Percentiles rank a stretch among this genome's conserved stretches.
Evolutionary conservation across 2,329 filamentous ascomycete genomes (phyloP).

Genomic region (Penicillium sp.): DNA sequence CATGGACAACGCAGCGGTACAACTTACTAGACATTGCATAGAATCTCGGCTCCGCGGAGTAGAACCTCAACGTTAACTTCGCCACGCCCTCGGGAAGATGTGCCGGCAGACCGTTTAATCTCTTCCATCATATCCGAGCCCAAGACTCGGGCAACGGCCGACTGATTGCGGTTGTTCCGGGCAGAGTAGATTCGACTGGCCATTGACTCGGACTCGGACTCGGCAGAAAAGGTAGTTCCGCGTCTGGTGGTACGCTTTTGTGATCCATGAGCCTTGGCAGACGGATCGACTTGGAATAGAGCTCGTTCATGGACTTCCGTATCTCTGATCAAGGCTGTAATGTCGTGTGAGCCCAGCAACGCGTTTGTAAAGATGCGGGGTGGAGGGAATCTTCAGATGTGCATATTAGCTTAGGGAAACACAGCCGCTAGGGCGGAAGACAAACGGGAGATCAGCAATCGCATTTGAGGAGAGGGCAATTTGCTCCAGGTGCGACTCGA

Average conservation of each 20-base stretch:
- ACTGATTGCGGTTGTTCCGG: conserved; percentile 64
- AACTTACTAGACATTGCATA: conserved; percentile 77
- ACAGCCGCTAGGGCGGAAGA: not conserved
- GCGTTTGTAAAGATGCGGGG: conserved; percentile 97
- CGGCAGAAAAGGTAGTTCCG: conserved; percentile 50
- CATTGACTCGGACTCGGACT: conserved; percentile 41
- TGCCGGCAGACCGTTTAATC: conserved; percentile 62
- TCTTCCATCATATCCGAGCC: conserved; percentile 83
- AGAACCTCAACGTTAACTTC: conserved; percentile 86
- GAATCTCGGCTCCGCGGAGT: conserved; percentile 81
- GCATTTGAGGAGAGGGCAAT: conserved; percentile 73
- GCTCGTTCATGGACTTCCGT: conserved; percentile 93
- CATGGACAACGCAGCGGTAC: not conserved
- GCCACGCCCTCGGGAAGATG: conserved; percentile 55
- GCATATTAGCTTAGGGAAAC: conserved; percentile 11
- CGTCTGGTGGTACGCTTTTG: conserved; percentile 48
- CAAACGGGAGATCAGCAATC: conserved; percentile 72
- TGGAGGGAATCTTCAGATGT: conserved; percentile 67
- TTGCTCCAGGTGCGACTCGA: conserved; percentile 71
- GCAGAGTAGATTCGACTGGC: conserved; percentile 48
- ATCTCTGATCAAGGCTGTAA: conserved; percentile 90
- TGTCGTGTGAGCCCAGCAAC: conserved; percentile 82
- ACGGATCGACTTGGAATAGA: conserved; percentile 84
- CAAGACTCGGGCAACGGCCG: conserved; percentile 84
- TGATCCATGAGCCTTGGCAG: conserved; percentile 51